A percentile compares a stretch with the other conserved stretches of the same genome.
phyloP scores from a whole-genome alignment of 2,329 filamentous ascomycete genomes.

The Tolypocladium ophioglossoides region DNA sequence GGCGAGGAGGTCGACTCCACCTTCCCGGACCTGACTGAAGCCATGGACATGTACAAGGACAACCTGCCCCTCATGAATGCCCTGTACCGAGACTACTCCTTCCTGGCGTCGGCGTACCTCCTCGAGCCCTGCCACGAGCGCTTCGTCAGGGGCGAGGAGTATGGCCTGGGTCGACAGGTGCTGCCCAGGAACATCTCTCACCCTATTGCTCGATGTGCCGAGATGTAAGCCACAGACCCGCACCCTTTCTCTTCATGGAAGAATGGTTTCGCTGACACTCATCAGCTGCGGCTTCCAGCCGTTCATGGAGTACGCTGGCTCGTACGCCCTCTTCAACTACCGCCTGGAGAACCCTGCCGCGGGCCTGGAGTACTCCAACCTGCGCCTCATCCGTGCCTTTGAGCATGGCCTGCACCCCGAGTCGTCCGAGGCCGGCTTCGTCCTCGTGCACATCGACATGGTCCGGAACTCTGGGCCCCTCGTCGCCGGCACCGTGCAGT shows the following conservation, averaged over 20 bases:
- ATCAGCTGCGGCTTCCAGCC: conserved; percentile 64
- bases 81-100: conserved; percentile 84
- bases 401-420: conserved; percentile 77
- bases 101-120: conserved; percentile 79
- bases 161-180: conserved; percentile 65
- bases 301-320: conserved; percentile 78
- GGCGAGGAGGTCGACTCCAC: conserved; percentile 64
- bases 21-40: conserved; percentile 65
- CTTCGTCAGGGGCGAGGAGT: conserved; percentile 58
- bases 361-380: conserved; percentile 53
- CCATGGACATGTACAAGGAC: conserved; percentile 60
- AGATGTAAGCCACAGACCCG: conserved; percentile 73
- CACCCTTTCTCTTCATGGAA: neutral
- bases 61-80: conserved; percentile 76
- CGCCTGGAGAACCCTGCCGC: conserved; percentile 42
- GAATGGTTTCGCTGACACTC: neutral
- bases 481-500: conserved; percentile 59
- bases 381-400: conserved; percentile 83
- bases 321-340: conserved; percentile 61
- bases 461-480: conserved; percentile 74
- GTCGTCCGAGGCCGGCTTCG: conserved; percentile 89
- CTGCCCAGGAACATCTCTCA: conserved; percentile 67
- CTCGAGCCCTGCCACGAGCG: conserved; percentile 83
- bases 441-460: conserved; percentile 95
- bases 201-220: conserved; percentile 73